A percentile compares a stretch with the other conserved stretches of the same genome.
phyloP scores from a whole-genome alignment of 768 basidiomycete species.

The Amanita brunnescens region DNA sequence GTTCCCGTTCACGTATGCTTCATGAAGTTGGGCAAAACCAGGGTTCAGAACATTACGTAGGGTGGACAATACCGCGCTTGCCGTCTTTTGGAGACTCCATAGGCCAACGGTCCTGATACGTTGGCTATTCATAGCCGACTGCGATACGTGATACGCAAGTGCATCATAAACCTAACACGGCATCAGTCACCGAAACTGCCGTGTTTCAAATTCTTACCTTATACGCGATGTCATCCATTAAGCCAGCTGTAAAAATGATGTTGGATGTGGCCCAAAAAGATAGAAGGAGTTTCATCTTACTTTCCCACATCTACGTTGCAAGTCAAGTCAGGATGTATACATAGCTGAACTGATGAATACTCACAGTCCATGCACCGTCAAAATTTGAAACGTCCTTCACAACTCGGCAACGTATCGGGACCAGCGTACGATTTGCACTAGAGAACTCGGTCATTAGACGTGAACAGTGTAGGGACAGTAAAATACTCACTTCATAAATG shows the following conservation, averaged over 20 bases:
- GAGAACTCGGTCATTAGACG: slow-evolving; percentile 1
- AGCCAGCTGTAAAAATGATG: slow-evolving; percentile 53
- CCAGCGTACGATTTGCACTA: slow-evolving; percentile 87
- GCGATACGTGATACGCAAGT: slow-evolving; percentile 89
- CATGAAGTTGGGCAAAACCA: slow-evolving; percentile 35
- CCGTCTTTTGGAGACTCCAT: slow-evolving; percentile 94
- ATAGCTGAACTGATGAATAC: slow-evolving; percentile 20
- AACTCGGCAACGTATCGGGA: slow-evolving; percentile 89
- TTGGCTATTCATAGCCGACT: slow-evolving; percentile 76
- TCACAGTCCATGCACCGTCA: slow-evolving; percentile 93
- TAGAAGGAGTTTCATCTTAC: slow-evolving; percentile 35
- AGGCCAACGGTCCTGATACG: slow-evolving; percentile 84
- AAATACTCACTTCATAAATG: slow-evolving; percentile 81
- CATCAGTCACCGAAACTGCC: not conserved
- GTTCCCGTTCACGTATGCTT: slow-evolving; percentile 25
- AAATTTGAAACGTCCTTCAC: slow-evolving; percentile 80
- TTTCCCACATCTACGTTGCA: slow-evolving; percentile 76
- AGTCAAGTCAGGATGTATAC: slow-evolving; percentile 9
- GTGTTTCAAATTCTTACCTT: slow-evolving; percentile 41
- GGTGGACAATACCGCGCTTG: slow-evolving; percentile 74
- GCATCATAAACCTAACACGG: slow-evolving; percentile 44
- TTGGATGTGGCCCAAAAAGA: slow-evolving; percentile 8
- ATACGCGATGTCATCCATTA: slow-evolving; percentile 83
- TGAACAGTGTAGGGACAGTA: not conserved
- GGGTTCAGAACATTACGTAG: slow-evolving; percentile 75